phyloP scores from a whole-genome alignment of 164 flowering plant species.

The Tetrastigma voinierianum region DNA sequence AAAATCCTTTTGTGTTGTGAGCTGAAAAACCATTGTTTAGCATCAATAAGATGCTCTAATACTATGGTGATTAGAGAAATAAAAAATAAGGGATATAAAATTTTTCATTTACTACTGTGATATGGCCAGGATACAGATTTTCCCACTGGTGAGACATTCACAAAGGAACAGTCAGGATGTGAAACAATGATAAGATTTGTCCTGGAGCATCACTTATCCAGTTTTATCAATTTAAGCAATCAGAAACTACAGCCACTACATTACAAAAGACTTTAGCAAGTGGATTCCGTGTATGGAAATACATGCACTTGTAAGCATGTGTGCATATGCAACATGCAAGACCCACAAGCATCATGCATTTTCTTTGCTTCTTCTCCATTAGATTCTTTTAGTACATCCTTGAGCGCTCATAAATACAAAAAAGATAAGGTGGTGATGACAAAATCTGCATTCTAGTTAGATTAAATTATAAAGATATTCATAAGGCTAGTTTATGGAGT shows the following conservation, averaged over 20 bases:
- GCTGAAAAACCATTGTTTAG: slow-evolving; percentile 33
- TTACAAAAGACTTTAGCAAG: background rate
- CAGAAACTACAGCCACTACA: background rate
- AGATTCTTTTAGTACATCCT: background rate
- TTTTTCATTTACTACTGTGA: too few species aligned
- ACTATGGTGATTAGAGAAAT: background rate
- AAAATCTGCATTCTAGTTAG: too few species aligned
- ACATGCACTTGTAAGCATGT: background rate
- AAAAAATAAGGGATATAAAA: too few species aligned
- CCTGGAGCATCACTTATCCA: background rate
- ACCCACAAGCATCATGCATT: background rate
- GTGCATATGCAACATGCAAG: background rate
- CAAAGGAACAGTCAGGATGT: too few species aligned
- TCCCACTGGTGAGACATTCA: too few species aligned
- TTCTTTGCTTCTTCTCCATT: background rate
- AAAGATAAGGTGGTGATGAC: background rate
- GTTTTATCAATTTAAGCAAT: background rate
- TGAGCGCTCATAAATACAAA: background rate
- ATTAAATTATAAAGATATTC: too few species aligned
- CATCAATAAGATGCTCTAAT: background rate
- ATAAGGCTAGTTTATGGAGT: too few species aligned
- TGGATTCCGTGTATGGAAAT: background rate
- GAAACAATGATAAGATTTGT: background rate
- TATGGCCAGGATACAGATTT: too few species aligned
- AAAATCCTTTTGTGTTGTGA: slow-evolving; percentile 49